Evolutionary conservation across 345 rosid genomes (phyloP), one percentile per base, ranked within the genome.

Genomic region (Triadica sebifera): DNA sequence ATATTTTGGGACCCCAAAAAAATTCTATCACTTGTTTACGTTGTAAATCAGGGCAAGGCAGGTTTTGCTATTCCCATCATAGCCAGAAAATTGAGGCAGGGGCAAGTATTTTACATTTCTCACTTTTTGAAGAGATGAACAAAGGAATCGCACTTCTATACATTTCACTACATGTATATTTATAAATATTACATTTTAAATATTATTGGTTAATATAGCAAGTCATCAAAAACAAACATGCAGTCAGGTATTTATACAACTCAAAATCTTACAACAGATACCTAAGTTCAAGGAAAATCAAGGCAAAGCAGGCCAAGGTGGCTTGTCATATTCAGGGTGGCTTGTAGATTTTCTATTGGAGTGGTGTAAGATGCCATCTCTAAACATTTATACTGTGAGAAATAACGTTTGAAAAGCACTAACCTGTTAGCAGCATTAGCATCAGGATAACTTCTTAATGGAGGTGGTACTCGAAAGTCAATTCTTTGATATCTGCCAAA

Each of bases 381-480:
- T 20, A 9, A 45, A 67, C 17, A 52, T 71, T 34, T 4, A 39
- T 9, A 24, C 12, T 57, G 13, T 20, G 34, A 39, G 3, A 49
- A 56, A 25, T n/a, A 13, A 37, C 3, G 22, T 37, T 20, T 19
- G 57, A 29, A 49, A 78, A 79, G 59, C 78, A 71, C 84, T 83
- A 84, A 91, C 98, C 85, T 75, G 46, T 82, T 82, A 72, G 81
- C 80, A 56, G 83, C 74, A 51, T 79, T 75, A 66, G 88, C 81
- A 77, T 87, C 93, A 72, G 84, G 80, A 77, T 82, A 86, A 78
- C 88, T 85, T 81, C 89, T 81, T 75, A 94, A 79, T 66, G 80
- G 79, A 64, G 89, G 93, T 56, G 97, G 96, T 39, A 91, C 89
- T 84, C 98, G 93, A 81, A 92, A 94, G 77, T 89, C 98, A 69